A percentile compares a stretch with the other conserved stretches of the same genome.
Conservation (phyloP, 1,284 basidiomycete genomes). For the Trametes sp. region DNA sequence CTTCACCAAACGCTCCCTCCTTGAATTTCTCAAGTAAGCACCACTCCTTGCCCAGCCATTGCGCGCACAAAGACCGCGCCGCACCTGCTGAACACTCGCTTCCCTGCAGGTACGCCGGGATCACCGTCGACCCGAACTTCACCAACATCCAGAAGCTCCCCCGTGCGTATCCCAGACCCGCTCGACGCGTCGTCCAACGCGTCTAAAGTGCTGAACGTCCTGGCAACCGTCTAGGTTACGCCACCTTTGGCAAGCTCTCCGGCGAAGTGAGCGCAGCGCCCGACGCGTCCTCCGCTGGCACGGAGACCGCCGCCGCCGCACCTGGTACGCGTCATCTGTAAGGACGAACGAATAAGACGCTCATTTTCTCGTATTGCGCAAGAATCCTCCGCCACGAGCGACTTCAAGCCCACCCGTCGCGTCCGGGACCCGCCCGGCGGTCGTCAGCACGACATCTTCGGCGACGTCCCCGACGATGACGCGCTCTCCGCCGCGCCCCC, state of each 20-base stretch:
- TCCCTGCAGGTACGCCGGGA: slow-evolving; percentile 63
- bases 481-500: slow-evolving; percentile 47
- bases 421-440: slow-evolving; percentile 60
- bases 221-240: slow-evolving; percentile 53
- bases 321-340: neutral
- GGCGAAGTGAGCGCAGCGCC: slow-evolving; percentile 21
- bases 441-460: slow-evolving; percentile 55
- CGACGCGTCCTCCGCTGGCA: slow-evolving; percentile 15
- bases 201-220: neutral
- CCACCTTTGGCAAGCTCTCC: slow-evolving; percentile 59
- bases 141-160: slow-evolving; percentile 74
- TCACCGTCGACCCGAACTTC: slow-evolving; percentile 77
- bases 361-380: neutral
- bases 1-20: slow-evolving; percentile 74
- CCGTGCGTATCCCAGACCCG: slow-evolving; percentile 49
- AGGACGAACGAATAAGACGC: no score
- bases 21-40: slow-evolving; percentile 79
- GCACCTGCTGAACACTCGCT: slow-evolving; percentile 21
- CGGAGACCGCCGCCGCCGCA: slow-evolving; percentile 1
- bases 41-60: slow-evolving; percentile 26
- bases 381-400: slow-evolving; percentile 30
- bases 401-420: slow-evolving; percentile 58
- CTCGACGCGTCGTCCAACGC: neutral
- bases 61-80: slow-evolving; percentile 7
- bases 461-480: slow-evolving; percentile 49